Conservation (phyloP, 2,329 filamentous ascomycete genomes). For the Volutella citrinella region DNA sequence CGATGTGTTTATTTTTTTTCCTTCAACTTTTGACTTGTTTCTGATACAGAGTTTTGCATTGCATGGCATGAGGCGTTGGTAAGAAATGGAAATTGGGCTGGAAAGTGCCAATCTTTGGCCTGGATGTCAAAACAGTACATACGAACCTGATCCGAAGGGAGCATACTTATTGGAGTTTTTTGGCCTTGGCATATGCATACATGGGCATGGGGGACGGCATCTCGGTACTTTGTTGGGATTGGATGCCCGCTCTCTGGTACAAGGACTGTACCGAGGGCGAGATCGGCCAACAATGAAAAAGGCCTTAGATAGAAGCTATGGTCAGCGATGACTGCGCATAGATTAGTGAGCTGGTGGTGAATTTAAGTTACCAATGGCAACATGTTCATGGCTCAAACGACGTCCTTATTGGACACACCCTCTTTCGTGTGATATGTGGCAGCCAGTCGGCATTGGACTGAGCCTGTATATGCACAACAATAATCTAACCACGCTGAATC, state of each 20-base stretch:
- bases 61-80: conserved; percentile 30
- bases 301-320: conserved; percentile 21
- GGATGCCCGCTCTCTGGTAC: too few relatives aligned
- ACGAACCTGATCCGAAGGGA: too few relatives aligned
- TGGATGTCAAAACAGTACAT: too few relatives aligned
- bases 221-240: conserved; percentile 3
- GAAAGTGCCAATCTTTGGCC: too few relatives aligned
- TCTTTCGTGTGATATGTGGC: too few relatives aligned
- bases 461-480: too few relatives aligned
- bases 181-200: conserved; percentile 3
- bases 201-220: conserved; percentile 2
- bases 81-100: conserved; percentile 15
- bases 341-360: conserved; percentile 8
- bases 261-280: too few relatives aligned
- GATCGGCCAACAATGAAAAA: too few relatives aligned
- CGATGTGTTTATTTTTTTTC: conserved; percentile 15
- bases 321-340: conserved; percentile 21
- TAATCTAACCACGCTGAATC: too few relatives aligned
- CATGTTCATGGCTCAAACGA: conserved; percentile 2
- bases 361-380: conserved; percentile 7
- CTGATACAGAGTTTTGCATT: conserved; percentile 22
- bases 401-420: too few relatives aligned
- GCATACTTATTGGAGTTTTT: conserved; percentile 15
- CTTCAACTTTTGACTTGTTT: conserved; percentile 15
- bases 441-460: not conserved